Evolutionary conservation across 345 rosid genomes (phyloP), one percentile per base, ranked within the genome.

Genomic region (Eucalyptus pauciflora): DNA sequence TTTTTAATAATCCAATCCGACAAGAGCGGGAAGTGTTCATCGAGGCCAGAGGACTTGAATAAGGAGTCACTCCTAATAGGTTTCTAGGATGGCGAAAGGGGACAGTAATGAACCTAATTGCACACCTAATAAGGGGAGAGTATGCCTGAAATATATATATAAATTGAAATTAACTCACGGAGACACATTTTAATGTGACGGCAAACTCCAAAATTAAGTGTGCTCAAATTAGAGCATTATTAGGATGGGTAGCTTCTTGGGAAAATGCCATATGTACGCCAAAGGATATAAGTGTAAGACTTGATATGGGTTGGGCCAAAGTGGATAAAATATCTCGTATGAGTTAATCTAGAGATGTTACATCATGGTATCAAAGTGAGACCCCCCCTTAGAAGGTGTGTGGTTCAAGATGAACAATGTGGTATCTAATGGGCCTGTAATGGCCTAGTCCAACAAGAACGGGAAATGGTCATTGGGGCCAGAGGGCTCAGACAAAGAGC

Each of bases 361-460:
- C 13, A 56, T 22, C 27, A 56, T 24, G 62, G 13, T 56, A 56
- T 56, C 62, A 56, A 56, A 56, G 62, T 22, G 62, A 56, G 3
- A 56, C 0, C 62, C 62, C 62, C 27, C 62, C 2, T 24, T 56
- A 9, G 27, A 22, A 56, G 62, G 62, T 56, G 62, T 56, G 27
- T 56, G 62, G 62, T 56, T 56, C 27, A 56, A 24, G 62, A 22
- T 20, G 62, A 56, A 56, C 62, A 56, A 56, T 56, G 62, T 56
- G 62, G 27, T 20, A 22, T 22, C 62, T 56, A 9, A 56, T 56
- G 62, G 62, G 60, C 60, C 1, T 60, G 1, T 60, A 12, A 25
- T 13, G 13, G 1, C 3, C 15, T 0, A 0, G n/a, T 60, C n/a
- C 4, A 1, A 0, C 67, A 27, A 60, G n/a, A 13, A 29, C 1